Conservation (phyloP, 331 rosid genomes). For the Malus hybrid region DNA sequence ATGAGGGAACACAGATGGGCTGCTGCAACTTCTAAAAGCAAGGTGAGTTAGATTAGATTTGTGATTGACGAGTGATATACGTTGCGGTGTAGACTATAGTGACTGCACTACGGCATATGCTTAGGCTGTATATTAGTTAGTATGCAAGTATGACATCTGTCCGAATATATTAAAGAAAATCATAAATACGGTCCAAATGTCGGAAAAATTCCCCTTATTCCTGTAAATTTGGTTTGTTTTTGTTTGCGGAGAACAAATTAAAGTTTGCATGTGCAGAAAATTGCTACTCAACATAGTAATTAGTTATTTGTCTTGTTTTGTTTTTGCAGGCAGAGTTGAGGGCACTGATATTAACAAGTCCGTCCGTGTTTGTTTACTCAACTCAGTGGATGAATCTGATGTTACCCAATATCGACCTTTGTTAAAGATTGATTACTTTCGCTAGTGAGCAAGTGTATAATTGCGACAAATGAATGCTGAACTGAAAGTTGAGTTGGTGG, state of each 20-base stretch:
- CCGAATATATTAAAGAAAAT: background rate
- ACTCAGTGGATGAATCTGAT: background rate
- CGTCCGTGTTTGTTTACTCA: background rate
- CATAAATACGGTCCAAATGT: background rate
- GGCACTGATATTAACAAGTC: background rate
- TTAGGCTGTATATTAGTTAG: background rate
- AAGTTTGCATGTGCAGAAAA: background rate
- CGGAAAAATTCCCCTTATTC: background rate
- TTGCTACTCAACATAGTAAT: background rate
- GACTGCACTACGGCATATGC: no score
- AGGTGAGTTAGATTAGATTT: background rate
- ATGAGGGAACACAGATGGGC: constrained; percentile 6
- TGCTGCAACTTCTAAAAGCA: background rate
- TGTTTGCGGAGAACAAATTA: background rate
- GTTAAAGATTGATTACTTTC: background rate
- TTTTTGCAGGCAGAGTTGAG: constrained; percentile 5
- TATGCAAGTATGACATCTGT: background rate
- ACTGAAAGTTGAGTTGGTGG: background rate
- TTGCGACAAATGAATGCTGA: background rate
- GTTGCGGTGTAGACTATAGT: background rate
- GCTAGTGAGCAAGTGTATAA: background rate
- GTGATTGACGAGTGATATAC: background rate
- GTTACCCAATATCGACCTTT: background rate
- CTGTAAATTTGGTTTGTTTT: background rate
- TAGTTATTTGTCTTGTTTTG: background rate